phyloP scores from a whole-genome alignment of 75 land plant genomes.

The Cupressus sempervirens region DNA sequence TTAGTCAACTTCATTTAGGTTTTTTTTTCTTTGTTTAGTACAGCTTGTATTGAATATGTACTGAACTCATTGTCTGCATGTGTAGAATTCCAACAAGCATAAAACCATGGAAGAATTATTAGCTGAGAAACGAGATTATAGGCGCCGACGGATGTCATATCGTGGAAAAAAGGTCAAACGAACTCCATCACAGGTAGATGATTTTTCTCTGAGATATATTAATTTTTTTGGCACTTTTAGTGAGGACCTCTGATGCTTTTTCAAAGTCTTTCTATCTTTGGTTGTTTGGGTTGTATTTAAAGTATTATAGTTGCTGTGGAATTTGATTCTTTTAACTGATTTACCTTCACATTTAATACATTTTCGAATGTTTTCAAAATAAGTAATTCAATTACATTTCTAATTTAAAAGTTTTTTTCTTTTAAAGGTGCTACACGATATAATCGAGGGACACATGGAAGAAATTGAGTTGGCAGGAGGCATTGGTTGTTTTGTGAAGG shows the following conservation, averaged over 20 bases:
- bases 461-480: slow-evolving; percentile 82
- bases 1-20: background rate
- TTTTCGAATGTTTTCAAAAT: background rate
- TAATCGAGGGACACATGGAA: slow-evolving; percentile 90
- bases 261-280: background rate
- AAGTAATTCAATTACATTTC: background rate
- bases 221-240: background rate
- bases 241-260: background rate
- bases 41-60: background rate
- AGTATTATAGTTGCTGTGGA: background rate
- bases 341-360: background rate
- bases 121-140: slow-evolving; percentile 97
- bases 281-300: background rate
- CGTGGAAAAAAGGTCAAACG: slow-evolving; percentile 90
- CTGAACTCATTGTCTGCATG: background rate
- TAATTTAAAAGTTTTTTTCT: background rate
- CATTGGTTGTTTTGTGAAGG: slow-evolving; percentile 64
- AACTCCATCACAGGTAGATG: slow-evolving; percentile 52
- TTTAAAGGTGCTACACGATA: slow-evolving; percentile 73
- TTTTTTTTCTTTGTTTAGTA: background rate
- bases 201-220: background rate
- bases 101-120: slow-evolving; percentile 86
- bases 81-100: slow-evolving; percentile 41
- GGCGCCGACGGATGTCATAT: slow-evolving; percentile 91
- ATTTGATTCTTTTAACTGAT: background rate